Evolutionary conservation across 495 filamentous ascomycete species (phyloP).

Genomic region (Aspergillus mulundensis): DNA sequence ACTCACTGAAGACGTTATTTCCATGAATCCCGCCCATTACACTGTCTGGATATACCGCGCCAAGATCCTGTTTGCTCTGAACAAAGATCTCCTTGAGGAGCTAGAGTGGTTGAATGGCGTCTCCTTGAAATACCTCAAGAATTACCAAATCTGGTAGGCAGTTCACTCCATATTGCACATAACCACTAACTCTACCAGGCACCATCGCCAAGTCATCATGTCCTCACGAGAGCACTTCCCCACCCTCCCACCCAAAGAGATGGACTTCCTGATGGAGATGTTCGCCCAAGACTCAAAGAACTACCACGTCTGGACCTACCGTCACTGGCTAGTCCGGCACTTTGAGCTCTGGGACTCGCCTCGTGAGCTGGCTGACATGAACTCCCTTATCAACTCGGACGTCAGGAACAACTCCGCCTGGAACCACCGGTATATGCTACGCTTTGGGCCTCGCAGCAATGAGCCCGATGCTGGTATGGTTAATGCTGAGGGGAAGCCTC

Average conservation of each 20-base stretch:
- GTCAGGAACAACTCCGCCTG: constrained; percentile 95
- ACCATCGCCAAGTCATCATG: constrained; percentile 85
- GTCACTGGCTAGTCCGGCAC: constrained; percentile 85
- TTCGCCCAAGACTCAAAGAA: constrained; percentile 88
- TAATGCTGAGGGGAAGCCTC: constrained; percentile 35
- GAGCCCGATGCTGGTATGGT: constrained; percentile 42
- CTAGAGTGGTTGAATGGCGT: constrained; percentile 80
- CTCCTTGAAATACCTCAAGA: constrained; percentile 81
- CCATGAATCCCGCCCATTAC: constrained; percentile 93
- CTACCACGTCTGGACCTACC: constrained; percentile 97
- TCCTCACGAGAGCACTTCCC: constrained; percentile 53
- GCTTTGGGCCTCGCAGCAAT: constrained; percentile 60
- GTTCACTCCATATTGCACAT: neutral
- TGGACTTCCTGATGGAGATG: constrained; percentile 72
- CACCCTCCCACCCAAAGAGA: constrained; percentile 55
- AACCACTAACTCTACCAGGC: constrained; percentile 45
- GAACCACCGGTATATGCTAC: constrained; percentile 91
- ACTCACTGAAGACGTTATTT: constrained; percentile 86
- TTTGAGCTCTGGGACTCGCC: constrained; percentile 65
- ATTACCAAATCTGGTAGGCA: constrained; percentile 87
- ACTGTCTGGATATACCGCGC: constrained; percentile 96
- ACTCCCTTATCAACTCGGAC: constrained; percentile 67
- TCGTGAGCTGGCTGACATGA: constrained; percentile 65
- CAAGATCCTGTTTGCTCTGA: constrained; percentile 63
- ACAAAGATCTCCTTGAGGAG: constrained; percentile 65